Percentiles rank a stretch among this genome's conserved stretches.
These are phyloP conservation scores for Craterostigma plantagineum DNA, from an alignment of 257 asterid genomes.

Conservation along the genomic window DNA sequence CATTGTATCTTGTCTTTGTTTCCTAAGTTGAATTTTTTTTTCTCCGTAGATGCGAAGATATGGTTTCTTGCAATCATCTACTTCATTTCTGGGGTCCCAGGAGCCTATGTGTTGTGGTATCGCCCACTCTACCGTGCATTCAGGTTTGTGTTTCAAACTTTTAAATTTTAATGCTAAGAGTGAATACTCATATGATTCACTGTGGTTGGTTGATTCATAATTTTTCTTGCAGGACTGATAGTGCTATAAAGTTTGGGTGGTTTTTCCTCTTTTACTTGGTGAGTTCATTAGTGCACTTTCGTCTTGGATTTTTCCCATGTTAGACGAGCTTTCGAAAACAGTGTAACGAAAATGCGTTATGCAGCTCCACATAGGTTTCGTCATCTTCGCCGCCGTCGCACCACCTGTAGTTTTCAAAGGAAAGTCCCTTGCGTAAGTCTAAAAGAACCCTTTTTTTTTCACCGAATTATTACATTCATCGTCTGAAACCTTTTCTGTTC, in stretches of 20 bases:
- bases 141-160: slow-evolving; percentile 28
- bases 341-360: neutral
- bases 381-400: slow-evolving; percentile 89
- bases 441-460: too few relatives aligned
- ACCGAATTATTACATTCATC: too few relatives aligned
- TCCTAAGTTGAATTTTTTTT: slow-evolving; percentile 11
- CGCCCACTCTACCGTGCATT: slow-evolving; percentile 92
- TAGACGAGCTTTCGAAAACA: slow-evolving; percentile 6
- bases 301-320: slow-evolving; percentile 5
- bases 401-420: slow-evolving; percentile 95
- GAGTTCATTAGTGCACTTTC: slow-evolving; percentile 13
- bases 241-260: slow-evolving; percentile 84
- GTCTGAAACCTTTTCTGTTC: too few relatives aligned
- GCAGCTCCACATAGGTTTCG: slow-evolving; percentile 85
- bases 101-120: slow-evolving; percentile 90
- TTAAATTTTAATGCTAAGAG: too few relatives aligned
- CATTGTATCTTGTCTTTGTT: neutral
- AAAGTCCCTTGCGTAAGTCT: slow-evolving; percentile 77
- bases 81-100: slow-evolving; percentile 91
- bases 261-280: slow-evolving; percentile 88
- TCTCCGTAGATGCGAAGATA: slow-evolving; percentile 21
- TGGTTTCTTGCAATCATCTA: slow-evolving; percentile 93
- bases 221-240: slow-evolving; percentile 51
- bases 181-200: too few relatives aligned
- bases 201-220: neutral